phyloP scores from a whole-genome alignment of 2,329 filamentous ascomycete species.

The Elsinoe necatrix region DNA sequence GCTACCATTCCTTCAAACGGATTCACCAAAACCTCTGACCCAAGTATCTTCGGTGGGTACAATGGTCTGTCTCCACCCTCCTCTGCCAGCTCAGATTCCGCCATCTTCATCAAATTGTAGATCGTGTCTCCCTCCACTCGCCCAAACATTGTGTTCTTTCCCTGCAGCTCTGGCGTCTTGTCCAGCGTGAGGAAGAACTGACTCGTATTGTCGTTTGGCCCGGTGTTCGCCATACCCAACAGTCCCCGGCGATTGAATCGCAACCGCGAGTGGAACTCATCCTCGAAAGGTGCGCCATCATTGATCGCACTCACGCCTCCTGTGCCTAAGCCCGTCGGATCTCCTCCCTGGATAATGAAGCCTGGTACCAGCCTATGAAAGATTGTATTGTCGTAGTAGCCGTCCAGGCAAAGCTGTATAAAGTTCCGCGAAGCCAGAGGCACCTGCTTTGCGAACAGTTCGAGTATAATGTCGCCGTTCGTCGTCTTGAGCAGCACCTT shows the following conservation, averaged over 20 bases:
- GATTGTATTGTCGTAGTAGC: conserved; percentile 87
- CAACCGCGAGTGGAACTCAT: conserved; percentile 85
- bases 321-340: conserved; percentile 84
- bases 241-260: conserved; percentile 88
- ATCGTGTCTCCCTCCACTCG: conserved; percentile 88
- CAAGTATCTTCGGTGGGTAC: conserved; percentile 72
- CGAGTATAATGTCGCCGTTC: conserved; percentile 77
- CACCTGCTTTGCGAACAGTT: conserved; percentile 91
- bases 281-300: conserved; percentile 69
- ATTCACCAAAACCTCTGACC: conserved; percentile 68
- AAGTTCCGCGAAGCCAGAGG: conserved; percentile 92
- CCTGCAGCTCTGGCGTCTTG: conserved; percentile 71
- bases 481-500: conserved; percentile 88
- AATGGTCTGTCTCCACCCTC: conserved; percentile 73
- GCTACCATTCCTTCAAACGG: conserved; percentile 75
- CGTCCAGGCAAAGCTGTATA: conserved; percentile 85
- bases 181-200: conserved; percentile 96
- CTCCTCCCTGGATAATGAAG: conserved; percentile 90
- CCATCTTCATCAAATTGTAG: conserved; percentile 91
- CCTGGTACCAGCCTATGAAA: conserved; percentile 89
- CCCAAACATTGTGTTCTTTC: conserved; percentile 89
- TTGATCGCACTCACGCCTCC: conserved; percentile 91
- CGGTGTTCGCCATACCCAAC: conserved; percentile 92
- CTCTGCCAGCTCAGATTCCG: conserved; percentile 69
- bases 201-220: conserved; percentile 72